phyloP scores from a whole-genome alignment of 1,284 basidiomycete species.

The Ustilago tritici region DNA sequence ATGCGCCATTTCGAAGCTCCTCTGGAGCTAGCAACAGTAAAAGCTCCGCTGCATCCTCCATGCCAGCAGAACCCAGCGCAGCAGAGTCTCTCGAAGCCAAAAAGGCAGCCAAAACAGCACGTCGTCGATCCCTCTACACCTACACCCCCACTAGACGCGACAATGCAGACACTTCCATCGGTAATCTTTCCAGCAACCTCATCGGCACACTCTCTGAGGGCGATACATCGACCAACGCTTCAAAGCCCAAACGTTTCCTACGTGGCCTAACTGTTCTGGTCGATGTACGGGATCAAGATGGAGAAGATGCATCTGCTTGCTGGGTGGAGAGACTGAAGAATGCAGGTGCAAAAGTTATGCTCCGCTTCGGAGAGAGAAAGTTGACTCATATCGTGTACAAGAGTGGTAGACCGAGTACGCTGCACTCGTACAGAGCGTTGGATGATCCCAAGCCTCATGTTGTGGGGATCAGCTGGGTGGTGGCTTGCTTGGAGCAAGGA shows the following conservation, averaged over 20 bases:
- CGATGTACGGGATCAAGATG: conserved; percentile 61
- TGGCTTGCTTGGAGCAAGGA: conserved; percentile 52
- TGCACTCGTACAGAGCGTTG: conserved; percentile 51
- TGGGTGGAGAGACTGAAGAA: conserved; percentile 60
- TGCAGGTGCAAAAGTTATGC: conserved; percentile 58
- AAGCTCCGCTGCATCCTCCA: background rate
- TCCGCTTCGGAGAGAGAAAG: conserved; percentile 43
- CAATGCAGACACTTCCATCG: conserved; percentile 39
- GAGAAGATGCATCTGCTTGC: conserved; percentile 54
- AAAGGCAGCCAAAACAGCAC: conserved; percentile 45
- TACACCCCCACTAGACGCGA: conserved; percentile 45
- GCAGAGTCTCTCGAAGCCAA: conserved; percentile 30
- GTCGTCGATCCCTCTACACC: conserved; percentile 52
- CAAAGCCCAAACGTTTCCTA: conserved; percentile 39
- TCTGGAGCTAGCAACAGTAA: background rate
- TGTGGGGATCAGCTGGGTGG: conserved; percentile 61
- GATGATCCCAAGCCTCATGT: conserved; percentile 54
- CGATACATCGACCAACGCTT: conserved; percentile 3
- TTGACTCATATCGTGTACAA: conserved; percentile 65
- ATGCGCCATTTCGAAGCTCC: conserved; percentile 1
- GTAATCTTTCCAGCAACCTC: conserved; percentile 38
- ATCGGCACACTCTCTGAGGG: conserved; percentile 13
- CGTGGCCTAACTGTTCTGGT: conserved; percentile 59
- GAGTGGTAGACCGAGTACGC: conserved; percentile 56
- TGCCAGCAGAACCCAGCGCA: conserved; percentile 8